Evolutionary conservation across 2,329 filamentous ascomycete species (phyloP), one percentile per base, ranked within the genome.

Genomic region (Penicillium griseofulvum): DNA sequence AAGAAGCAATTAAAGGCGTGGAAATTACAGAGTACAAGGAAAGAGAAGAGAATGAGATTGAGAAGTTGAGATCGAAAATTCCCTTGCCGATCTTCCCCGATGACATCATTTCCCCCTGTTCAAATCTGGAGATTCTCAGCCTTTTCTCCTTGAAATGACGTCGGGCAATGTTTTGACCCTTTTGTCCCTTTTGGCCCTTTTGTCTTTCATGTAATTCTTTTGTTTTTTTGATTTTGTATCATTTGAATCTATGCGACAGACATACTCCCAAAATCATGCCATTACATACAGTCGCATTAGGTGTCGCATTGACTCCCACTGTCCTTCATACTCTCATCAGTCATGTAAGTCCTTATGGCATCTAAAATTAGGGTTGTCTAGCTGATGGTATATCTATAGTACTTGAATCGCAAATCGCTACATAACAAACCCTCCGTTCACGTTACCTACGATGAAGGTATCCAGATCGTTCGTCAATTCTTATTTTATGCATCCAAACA

Each of bases 401-500:
- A 94, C 74, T 79, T 96, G 57, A 88, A 96, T 67, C 87, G 89
- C 61, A 89, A 88, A 67, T 83, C 85, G 1, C 80, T 88, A 29
- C 85, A 82, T 58, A 80, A 92, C 61, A 92, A 92, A 60, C 93
- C 93, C 0, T 96, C 90, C 1, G 89, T 89, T 1, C 90, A 96
- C 71, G 86, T 99, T 53, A 92, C 91, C 50, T 99, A 99, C 76
- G 90, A 97, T 70, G 90, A 97, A 76, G 93, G 92, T 36, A 82
- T 99, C 14, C 85, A 90, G 61, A 81, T 99, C 48, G 88, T 97
- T 65, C 89, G 91, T 47, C 84, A 87, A 34, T 97, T 99, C 73
- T 83, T 99, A 34, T 75, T 83, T 39, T 94, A 91, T 73, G 88
- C 91, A 4, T 91, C 93, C 1, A 87, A 90, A 59, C 90, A 97